Conservation (phyloP, 1,139 yeast genomes). For the Geotrichum restrictum region DNA sequence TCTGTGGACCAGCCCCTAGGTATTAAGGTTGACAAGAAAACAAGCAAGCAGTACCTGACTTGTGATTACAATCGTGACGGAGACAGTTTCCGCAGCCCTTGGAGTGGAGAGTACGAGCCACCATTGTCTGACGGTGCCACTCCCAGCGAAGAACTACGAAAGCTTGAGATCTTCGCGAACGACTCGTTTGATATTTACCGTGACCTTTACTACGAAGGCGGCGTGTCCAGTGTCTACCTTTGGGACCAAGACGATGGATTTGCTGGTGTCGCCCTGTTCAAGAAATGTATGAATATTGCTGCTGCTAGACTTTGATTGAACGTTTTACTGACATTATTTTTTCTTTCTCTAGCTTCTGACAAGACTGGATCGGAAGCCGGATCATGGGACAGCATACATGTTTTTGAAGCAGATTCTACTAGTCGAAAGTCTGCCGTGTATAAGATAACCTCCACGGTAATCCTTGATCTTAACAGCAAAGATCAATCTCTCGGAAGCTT, state of each 20-base stretch:
- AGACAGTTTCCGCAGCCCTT: constrained; percentile 88
- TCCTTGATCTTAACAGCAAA: constrained; percentile 56
- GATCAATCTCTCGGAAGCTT: constrained; percentile 40
- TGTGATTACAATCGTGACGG: constrained; percentile 97
- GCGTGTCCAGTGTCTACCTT: constrained; percentile 81
- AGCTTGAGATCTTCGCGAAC: constrained; percentile 75
- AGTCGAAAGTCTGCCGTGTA: constrained; percentile 53
- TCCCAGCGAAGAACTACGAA: constrained; percentile 65
- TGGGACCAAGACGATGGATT: constrained; percentile 75
- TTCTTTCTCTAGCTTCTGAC: background rate
- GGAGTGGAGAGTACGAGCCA: constrained; percentile 80
- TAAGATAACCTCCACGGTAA: constrained; percentile 82
- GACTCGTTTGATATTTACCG: constrained; percentile 90
- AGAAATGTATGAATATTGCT: constrained; percentile 47
- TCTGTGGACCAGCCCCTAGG: constrained; percentile 83
- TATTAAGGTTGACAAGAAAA: constrained; percentile 51
- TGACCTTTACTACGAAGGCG: constrained; percentile 92
- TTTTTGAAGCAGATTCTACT: constrained; percentile 65
- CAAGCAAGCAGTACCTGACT: constrained; percentile 68
- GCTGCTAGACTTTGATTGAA: background rate
- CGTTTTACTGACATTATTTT: background rate
- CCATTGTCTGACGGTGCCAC: constrained; percentile 60
- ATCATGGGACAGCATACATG: constrained; percentile 91
- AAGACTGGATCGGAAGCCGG: constrained; percentile 42
- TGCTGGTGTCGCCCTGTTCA: constrained; percentile 88